phyloP scores from a whole-genome alignment of 495 filamentous ascomycete species.

The Podospora conica region DNA sequence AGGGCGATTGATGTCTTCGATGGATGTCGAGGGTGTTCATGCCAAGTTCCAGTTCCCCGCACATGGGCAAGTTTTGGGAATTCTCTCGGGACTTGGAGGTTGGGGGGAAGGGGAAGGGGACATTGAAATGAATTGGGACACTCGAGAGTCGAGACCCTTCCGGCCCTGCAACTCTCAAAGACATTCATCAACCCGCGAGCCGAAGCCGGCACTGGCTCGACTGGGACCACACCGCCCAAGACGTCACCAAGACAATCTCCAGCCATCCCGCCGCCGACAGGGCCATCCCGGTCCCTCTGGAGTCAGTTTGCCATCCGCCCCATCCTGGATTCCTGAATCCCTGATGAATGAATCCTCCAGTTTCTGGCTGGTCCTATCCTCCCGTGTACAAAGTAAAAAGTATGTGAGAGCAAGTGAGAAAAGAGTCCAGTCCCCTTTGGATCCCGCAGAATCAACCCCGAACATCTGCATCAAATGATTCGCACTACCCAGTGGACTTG shows the following conservation, averaged over 20 bases:
- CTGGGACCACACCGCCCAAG: background rate
- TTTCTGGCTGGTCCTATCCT: no score
- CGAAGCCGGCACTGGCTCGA: no score
- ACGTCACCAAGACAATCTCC: background rate
- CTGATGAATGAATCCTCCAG: background rate
- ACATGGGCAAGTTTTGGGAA: background rate
- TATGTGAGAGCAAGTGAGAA: no score
- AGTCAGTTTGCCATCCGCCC: background rate
- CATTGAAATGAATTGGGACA: background rate
- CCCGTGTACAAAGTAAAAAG: no score
- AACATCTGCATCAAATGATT: no score
- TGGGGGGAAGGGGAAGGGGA: background rate
- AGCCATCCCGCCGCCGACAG: background rate
- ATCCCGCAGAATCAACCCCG: no score
- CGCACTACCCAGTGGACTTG: background rate
- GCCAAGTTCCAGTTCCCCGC: background rate
- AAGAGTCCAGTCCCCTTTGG: no score
- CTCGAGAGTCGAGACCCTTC: background rate
- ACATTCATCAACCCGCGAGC: background rate
- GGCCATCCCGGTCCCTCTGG: background rate
- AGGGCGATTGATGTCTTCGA: background rate
- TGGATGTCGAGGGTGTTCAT: background rate
- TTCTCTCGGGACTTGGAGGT: background rate
- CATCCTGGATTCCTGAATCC: background rate
- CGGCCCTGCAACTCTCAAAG: background rate